Base-by-base conservation (phyloP, 805 yeast species). In the Candida schatavii region DNA sequence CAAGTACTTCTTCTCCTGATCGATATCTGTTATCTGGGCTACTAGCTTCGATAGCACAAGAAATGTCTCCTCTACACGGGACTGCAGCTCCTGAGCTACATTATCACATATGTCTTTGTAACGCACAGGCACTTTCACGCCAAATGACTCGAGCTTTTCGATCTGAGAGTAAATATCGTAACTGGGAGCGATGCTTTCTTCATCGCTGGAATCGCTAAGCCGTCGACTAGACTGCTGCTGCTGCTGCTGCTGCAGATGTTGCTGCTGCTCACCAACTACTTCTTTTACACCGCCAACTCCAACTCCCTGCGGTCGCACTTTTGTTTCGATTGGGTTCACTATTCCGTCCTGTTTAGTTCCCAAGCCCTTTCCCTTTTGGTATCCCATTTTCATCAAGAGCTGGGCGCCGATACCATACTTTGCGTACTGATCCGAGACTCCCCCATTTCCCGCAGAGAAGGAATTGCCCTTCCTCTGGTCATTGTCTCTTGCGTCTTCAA, bases 331-430 rank as follows among this genome's bases (percentile, higher is more conserved):
- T 0, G 98, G 97, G n/a, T 74, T 78, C 0, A 74, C 72, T 1
- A 88, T 88, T 34, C 99, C 99, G 39, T 74, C 74, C 1, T 81
- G 78, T 19, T 71, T 59, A 4, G 67, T 66, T 2, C 99, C 99
- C n/a, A 91, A 72, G 0, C 97, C 98, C 52, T 76, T 70, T 0
- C 99, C 98, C 31, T 76, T 77, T 5, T 74, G 73, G 61, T 87
- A 90, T 0, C 99, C 99, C 98, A 91, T 90, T 47, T 80, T 76
- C 46, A 79, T 71, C 65, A 91, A 60, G 39, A 91, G 64, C 38
- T 74, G 63, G 2, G 96, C 96, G 28, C 98, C 98, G 29, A 88
- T 78, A 5, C 98, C 98, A 56, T 90, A 89, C 37, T 47, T 38
- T 30, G 27, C 18, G 17, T 4, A 46, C 26, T 14, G 40, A 23